Conservation (phyloP, 495 filamentous ascomycete species). For the Neurospora sp. region DNA sequence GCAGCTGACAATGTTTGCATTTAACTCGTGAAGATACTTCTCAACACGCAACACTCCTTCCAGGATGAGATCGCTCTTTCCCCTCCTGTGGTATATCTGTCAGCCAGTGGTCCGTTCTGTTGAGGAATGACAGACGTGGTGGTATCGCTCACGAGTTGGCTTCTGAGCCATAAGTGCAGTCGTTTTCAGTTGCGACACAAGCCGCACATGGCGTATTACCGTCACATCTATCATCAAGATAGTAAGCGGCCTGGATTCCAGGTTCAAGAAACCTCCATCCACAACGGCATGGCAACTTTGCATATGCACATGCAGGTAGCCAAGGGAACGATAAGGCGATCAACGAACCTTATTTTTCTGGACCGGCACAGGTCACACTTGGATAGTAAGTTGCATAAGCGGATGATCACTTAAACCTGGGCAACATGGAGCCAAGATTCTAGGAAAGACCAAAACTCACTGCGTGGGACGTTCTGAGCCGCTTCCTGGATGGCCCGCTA, state of each 20-base stretch:
- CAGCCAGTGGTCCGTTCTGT: background rate
- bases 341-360: slow-evolving; percentile 15
- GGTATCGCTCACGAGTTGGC: slow-evolving; percentile 15
- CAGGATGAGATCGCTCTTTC: slow-evolving; percentile 28
- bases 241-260: background rate
- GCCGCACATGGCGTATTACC: slow-evolving; percentile 22
- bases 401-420: background rate
- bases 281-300: background rate
- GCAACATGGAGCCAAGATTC: background rate
- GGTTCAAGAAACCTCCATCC: background rate
- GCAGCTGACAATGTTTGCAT: slow-evolving; percentile 11
- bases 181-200: slow-evolving; percentile 18
- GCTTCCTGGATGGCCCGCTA: slow-evolving; percentile 13
- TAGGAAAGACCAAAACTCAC: slow-evolving; percentile 7
- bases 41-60: slow-evolving; percentile 25
- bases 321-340: background rate
- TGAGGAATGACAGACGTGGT: background rate
- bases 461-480: slow-evolving; percentile 18
- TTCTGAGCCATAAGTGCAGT: slow-evolving; percentile 24
- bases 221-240: slow-evolving; percentile 18
- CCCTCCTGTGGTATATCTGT: slow-evolving; percentile 10
- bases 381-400: background rate
- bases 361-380: slow-evolving; percentile 17
- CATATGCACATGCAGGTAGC: background rate
- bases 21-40: slow-evolving; percentile 16